Conservation (phyloP, 306 rosid genomes). For the Quercus cerris region DNA sequence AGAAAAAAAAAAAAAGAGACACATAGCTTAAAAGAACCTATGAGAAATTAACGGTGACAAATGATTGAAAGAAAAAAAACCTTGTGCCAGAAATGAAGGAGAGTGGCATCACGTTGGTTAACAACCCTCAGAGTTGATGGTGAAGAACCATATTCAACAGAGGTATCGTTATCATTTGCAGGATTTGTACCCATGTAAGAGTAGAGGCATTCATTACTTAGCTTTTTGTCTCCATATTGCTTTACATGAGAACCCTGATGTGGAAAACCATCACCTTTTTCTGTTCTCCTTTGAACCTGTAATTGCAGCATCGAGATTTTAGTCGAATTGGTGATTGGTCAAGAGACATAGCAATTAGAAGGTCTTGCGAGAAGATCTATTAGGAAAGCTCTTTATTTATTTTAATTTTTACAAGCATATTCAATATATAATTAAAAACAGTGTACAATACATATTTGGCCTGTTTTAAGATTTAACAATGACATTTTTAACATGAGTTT, state of each 20-base stretch:
- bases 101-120: conserved; percentile 33
- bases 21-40: too few relatives aligned
- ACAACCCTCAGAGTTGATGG: conserved; percentile 10
- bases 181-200: conserved; percentile 30
- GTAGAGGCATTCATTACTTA: conserved; percentile 8
- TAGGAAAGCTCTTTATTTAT: conserved; percentile 11
- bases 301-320: neutral
- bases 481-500: neutral
- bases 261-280: neutral
- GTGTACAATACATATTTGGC: neutral
- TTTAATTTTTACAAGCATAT: conserved; percentile 38
- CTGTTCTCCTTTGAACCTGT: conserved; percentile 39
- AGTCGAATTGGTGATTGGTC: too few relatives aligned
- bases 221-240: conserved; percentile 27
- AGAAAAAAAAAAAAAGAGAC: neutral
- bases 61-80: neutral
- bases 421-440: conserved; percentile 21
- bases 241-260: conserved; percentile 29
- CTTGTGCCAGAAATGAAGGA: conserved; percentile 30
- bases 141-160: neutral
- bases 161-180: conserved; percentile 4
- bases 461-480: conserved; percentile 52
- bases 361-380: conserved; percentile 29
- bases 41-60: neutral
- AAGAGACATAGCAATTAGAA: neutral